These are phyloP conservation scores for Helotiales sp. DNA, from an alignment of 2,329 filamentous ascomycete species.

Conservation along the genomic window DNA sequence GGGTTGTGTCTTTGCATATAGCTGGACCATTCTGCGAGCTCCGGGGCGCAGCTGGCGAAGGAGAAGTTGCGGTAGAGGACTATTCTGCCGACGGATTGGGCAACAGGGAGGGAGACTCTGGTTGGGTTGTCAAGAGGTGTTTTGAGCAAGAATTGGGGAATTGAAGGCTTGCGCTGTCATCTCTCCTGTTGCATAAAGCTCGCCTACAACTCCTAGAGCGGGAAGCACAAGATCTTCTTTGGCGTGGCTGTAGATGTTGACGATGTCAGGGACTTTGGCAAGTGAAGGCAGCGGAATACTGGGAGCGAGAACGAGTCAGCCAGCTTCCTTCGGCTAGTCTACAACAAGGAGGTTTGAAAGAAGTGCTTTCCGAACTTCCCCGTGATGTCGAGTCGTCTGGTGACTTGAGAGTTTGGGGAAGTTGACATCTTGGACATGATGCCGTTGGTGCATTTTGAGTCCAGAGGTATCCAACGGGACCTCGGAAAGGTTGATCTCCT, in stretches of 20 bases:
- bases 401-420: neutral
- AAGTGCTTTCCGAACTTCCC: neutral
- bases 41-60: neutral
- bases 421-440: neutral
- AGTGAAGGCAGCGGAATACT: neutral
- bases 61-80: neutral
- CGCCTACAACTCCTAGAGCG: neutral
- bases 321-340: neutral
- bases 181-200: neutral
- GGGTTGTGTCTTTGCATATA: neutral
- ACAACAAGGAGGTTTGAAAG: neutral
- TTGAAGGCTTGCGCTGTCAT: neutral
- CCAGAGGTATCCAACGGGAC: neutral
- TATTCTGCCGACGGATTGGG: neutral
- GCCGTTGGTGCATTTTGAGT: neutral
- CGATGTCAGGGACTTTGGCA: neutral
- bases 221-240: neutral
- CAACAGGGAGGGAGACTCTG: neutral
- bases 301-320: neutral
- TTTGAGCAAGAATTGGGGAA: neutral
- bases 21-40: neutral
- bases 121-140: neutral
- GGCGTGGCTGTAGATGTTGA: neutral
- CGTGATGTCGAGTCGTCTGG: neutral
- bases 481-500: neutral